Base-by-base conservation (phyloP, 331 rosid species). In the Cydonia oblonga region DNA sequence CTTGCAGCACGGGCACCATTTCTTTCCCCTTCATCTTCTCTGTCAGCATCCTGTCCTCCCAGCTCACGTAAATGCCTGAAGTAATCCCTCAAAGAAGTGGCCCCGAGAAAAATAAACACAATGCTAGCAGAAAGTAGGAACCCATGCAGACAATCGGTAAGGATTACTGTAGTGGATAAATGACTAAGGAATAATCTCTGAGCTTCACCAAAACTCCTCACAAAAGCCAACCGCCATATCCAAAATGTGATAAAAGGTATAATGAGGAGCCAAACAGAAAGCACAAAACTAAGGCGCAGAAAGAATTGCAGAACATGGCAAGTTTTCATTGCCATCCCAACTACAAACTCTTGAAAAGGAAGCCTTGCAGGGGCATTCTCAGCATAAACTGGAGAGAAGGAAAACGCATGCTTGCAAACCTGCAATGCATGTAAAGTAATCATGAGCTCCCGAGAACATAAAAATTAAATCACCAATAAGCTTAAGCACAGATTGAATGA, bases 151-250 rank as follows among this genome's bases (percentile, higher is more conserved):
- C 99, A 95, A 87, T 95, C 99, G 11, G 99, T 90, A 74, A 95
- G 89, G 73, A 95, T 87, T 49, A 91, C 90, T 2, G 97, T 84
- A 25, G 96, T 87, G 4, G 97, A 91, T 49, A 91, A 82, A 84
- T 95, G 99, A 73, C 96, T 91, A 32, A 95, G 78, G 85, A 95
- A 91, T 81, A 95, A 80, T 86, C 96, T 89, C 81, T 90, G 99
- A 23, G 99, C 96, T 83, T 91, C 99, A 68, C 93, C 96, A 62
- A 91, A 87, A 85, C 96, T 95, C 86, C 96, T 95, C 84, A 95
- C 97, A 71, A 95, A 91, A 81, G 99, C 97, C 79, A 95, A 79
- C 79, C 99, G 88, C 99, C 99, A 95, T 77, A 91, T 95, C 99
- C 99, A 95, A 80, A 95, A 95, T 22, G 99, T 95, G 79, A 95